Conservation (phyloP, 2,329 filamentous ascomycete genomes). For the Colletotrichum aenigma region DNA sequence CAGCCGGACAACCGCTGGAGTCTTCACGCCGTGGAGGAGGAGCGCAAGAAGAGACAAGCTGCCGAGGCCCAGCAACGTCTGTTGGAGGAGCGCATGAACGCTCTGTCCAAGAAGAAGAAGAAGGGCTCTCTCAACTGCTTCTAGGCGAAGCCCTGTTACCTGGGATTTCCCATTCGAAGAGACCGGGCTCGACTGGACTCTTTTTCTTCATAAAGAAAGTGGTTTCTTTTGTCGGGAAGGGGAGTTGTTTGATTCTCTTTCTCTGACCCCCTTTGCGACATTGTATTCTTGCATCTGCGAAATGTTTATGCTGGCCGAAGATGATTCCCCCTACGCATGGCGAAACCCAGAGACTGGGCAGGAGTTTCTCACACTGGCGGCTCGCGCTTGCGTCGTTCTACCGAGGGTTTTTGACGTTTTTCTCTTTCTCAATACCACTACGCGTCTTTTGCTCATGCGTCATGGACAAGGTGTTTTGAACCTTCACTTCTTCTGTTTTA, state of each 20-base stretch:
- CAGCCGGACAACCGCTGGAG: conserved; percentile 66
- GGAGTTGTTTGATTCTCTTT: neutral
- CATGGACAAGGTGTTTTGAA: neutral
- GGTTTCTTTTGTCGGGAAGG: neutral
- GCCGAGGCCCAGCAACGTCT: conserved; percentile 89
- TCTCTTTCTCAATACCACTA: conserved; percentile 8
- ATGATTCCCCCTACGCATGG: conserved; percentile 22
- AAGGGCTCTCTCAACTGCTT: conserved; percentile 98
- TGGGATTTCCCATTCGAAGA: neutral
- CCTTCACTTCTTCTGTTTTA: conserved; percentile 1
- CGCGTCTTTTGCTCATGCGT: conserved; percentile 3
- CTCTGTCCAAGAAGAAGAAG: conserved; percentile 90
- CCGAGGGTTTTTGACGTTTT: neutral
- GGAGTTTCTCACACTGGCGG: conserved; percentile 17
- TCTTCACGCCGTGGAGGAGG: conserved; percentile 93
- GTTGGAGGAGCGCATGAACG: conserved; percentile 93
- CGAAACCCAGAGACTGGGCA: conserved; percentile 16
- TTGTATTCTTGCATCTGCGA: conserved; percentile 10
- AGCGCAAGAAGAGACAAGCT: conserved; percentile 88
- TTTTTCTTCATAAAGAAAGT: conserved; percentile 18
- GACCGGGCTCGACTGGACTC: conserved; percentile 22
- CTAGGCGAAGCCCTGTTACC: conserved; percentile 52
- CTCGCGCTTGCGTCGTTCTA: conserved; percentile 10
- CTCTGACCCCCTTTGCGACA: conserved; percentile 16
- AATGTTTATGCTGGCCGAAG: conserved; percentile 14